Conservation (phyloP, 2,329 filamentous ascomycete genomes). For the Ophiostoma triangulosporum region DNA sequence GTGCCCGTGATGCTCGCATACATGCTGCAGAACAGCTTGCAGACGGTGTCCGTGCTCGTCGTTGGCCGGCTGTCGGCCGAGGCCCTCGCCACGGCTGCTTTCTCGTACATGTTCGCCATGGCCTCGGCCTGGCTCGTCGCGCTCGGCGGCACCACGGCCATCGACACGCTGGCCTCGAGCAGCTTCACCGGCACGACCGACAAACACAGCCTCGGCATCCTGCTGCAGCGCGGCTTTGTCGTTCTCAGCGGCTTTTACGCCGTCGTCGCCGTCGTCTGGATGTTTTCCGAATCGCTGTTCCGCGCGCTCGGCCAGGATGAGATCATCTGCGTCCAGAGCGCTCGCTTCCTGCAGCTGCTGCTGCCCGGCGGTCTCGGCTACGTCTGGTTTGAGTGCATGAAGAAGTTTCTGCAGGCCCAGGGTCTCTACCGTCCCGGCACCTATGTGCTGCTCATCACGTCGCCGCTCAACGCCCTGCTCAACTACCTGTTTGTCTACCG, state of each 20-base stretch:
- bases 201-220: slow-evolving; percentile 62
- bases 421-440: slow-evolving; percentile 76
- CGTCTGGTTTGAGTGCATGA: slow-evolving; percentile 75
- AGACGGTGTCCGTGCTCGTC: slow-evolving; percentile 70
- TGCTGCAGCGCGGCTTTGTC: slow-evolving; percentile 64
- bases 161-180: slow-evolving; percentile 73
- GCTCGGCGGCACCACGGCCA: slow-evolving; percentile 70
- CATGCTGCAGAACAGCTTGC: slow-evolving; percentile 71
- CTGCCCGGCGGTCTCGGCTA: slow-evolving; percentile 76
- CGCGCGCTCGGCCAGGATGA: slow-evolving; percentile 62
- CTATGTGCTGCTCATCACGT: slow-evolving; percentile 70
- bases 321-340: slow-evolving; percentile 59
- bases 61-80: slow-evolving; percentile 69
- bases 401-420: slow-evolving; percentile 81
- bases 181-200: slow-evolving; percentile 71
- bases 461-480: slow-evolving; percentile 65
- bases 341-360: slow-evolving; percentile 57
- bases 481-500: slow-evolving; percentile 71
- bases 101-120: slow-evolving; percentile 92
- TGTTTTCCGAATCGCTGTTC: slow-evolving; percentile 57
- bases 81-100: slow-evolving; percentile 67
- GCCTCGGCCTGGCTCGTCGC: slow-evolving; percentile 77
- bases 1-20: slow-evolving; percentile 74
- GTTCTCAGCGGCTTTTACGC: slow-evolving; percentile 61
- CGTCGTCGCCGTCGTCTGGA: slow-evolving; percentile 61